Evolutionary conservation across 1,284 basidiomycete species (phyloP).

Genomic region (Caloboletus firmus): DNA sequence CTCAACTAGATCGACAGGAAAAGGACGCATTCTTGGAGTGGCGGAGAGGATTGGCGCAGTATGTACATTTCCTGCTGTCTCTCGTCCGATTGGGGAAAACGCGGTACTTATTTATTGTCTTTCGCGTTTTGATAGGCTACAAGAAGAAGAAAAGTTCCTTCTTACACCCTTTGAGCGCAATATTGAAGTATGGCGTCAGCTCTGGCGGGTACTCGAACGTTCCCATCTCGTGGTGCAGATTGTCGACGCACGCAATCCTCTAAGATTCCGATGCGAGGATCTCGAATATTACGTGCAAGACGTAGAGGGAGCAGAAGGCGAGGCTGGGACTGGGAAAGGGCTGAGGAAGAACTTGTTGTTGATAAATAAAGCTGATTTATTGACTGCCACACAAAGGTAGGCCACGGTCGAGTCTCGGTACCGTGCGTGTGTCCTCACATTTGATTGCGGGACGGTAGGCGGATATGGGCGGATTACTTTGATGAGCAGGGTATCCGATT

Average conservation of each 20-base stretch:
- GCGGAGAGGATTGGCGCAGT: slow-evolving; percentile 89
- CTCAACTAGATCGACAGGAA: slow-evolving; percentile 84
- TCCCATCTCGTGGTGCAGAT: slow-evolving; percentile 95
- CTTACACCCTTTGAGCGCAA: slow-evolving; percentile 96
- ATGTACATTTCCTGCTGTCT: slow-evolving; percentile 31
- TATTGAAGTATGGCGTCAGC: slow-evolving; percentile 93
- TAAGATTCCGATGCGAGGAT: slow-evolving; percentile 90
- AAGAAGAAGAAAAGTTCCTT: slow-evolving; percentile 78
- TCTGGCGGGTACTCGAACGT: slow-evolving; percentile 93
- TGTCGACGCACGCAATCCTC: slow-evolving; percentile 91
- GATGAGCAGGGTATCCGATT: slow-evolving; percentile 79
- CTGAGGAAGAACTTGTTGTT: slow-evolving; percentile 75
- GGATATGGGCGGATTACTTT: slow-evolving; percentile 92
- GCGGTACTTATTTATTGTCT: neutral
- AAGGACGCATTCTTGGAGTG: slow-evolving; percentile 88
- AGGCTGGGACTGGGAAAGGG: slow-evolving; percentile 73
- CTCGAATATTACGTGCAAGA: slow-evolving; percentile 85
- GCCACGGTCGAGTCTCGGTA: slow-evolving; percentile 17
- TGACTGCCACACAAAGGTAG: slow-evolving; percentile 86
- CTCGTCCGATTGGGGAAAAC: neutral
- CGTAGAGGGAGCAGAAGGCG: slow-evolving; percentile 75
- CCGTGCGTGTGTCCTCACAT: slow-evolving; percentile 22
- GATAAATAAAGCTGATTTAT: slow-evolving; percentile 95
- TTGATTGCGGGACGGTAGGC: slow-evolving; percentile 47
- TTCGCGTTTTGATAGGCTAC: slow-evolving; percentile 49